A percentile compares a stretch with the other conserved stretches of the same genome.
These are phyloP conservation scores for Trametes cingulata DNA, from an alignment of 768 basidiomycete species.

Conservation along the genomic window DNA sequence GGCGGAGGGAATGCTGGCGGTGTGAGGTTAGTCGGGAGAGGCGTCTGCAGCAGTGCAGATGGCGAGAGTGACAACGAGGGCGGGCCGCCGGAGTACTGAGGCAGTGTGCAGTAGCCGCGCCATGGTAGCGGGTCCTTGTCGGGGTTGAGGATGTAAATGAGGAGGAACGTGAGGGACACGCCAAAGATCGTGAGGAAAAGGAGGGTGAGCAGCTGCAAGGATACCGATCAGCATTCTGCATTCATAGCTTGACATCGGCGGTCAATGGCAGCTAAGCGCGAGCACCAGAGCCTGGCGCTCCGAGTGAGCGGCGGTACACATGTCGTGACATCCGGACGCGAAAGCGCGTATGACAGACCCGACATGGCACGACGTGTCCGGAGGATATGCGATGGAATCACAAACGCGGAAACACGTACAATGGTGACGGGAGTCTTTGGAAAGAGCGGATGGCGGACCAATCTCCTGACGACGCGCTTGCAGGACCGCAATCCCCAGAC, in stretches of 20 bases:
- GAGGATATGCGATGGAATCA: not conserved
- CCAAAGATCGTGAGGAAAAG: slow-evolving; percentile 80
- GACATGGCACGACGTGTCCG: not conserved
- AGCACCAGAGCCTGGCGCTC: not conserved
- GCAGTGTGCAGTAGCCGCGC: slow-evolving; percentile 87
- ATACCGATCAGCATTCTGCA: not conserved
- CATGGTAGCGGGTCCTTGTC: slow-evolving; percentile 95
- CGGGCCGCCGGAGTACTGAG: slow-evolving; percentile 49
- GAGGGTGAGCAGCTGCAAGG: slow-evolving; percentile 61
- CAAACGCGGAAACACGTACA: slow-evolving; percentile 44
- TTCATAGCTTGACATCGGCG: not conserved
- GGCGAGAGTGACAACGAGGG: slow-evolving; percentile 42
- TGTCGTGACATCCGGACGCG: not conserved
- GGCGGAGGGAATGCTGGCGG: slow-evolving; percentile 67
- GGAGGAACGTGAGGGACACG: slow-evolving; percentile 77
- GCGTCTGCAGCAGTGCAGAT: slow-evolving; percentile 39
- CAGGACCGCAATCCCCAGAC: slow-evolving; percentile 48
- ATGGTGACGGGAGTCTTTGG: slow-evolving; percentile 82
- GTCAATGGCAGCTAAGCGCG: not conserved
- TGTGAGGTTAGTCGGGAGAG: slow-evolving; percentile 36
- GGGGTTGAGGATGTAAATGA: slow-evolving; percentile 93
- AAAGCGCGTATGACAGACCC: not conserved
- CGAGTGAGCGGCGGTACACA: not conserved
- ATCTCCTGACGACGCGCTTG: slow-evolving; percentile 53
- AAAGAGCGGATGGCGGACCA: slow-evolving; percentile 73